Base-by-base conservation (phyloP, 345 rosid genomes). In the Boechera stricta region DNA sequence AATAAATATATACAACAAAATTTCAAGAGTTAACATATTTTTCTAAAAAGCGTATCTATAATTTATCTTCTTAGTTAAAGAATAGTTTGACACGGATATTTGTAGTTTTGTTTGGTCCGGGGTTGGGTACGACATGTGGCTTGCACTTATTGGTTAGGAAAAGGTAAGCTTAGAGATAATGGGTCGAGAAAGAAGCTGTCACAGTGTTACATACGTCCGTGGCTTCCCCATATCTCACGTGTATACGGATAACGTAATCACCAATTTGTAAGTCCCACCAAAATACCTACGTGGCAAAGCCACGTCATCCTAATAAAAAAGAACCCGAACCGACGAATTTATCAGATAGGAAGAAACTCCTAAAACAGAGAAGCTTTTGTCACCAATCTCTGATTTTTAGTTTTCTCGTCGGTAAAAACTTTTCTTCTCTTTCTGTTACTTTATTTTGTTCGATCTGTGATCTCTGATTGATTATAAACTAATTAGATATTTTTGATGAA, bases 161-260 rank as follows among this genome's bases (percentile, higher is more conserved):
- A 69, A 66, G 79, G 71, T 79, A 69, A 79, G 79, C 79, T 79
- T 79, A 7, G 39, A 21, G 76, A 71, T 77, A 53, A 35, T 64
- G 67, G 80, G 76, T 69, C 49, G 63, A 62, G 58, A 74, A 24
- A 65, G 31, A 65, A 44, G 57, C 80, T 69, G 66, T 77, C 70
- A 56, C 66, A 54, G 64, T 24, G 58, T 56, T 36, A 70, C 67
- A 76, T 42, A 69, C 79, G 67, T 68, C 41, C 81, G 64, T 68
- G 55, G 77, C 61, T 72, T 75, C 69, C 66, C 74, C 62, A 42
- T 54, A 68, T 55, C 64, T 84, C 90, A 87, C 89, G 84, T 80
- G 87, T 83, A 11, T 73, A 15, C 32, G 84, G 88, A 85, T 85
- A 85, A 86, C 86, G 79, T 76, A 52, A 64, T 71, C 80, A 64